Evolutionary conservation across 345 rosid genomes (phyloP).

Genomic region (Citrus mangshanensis): DNA sequence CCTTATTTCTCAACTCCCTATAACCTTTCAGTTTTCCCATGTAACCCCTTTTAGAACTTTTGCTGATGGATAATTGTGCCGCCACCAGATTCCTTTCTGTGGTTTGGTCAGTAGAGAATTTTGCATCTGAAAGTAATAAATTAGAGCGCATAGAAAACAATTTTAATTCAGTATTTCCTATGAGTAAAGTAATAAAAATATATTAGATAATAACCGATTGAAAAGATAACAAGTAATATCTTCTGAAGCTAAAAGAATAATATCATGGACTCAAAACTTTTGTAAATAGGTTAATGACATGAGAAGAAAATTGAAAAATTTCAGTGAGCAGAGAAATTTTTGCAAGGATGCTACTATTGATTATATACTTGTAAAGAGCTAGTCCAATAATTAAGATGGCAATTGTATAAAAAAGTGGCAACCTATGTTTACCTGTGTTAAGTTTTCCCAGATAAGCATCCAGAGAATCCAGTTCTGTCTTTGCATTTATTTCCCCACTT

Average conservation of each 20-base stretch:
- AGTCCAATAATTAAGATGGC: not conserved
- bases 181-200: not conserved
- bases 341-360: not conserved
- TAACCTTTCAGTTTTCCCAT: constrained; percentile 22
- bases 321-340: not conserved
- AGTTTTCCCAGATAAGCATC: constrained; percentile 61
- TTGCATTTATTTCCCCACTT: constrained; percentile 21
- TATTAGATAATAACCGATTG: not conserved
- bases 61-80: constrained; percentile 21
- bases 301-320: not conserved
- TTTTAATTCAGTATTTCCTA: not conserved
- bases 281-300: not conserved
- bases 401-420: not conserved
- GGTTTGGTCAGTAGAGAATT: constrained; percentile 18
- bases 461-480: constrained; percentile 37
- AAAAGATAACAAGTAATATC: not conserved
- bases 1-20: constrained; percentile 16
- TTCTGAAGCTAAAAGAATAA: not conserved
- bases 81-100: constrained; percentile 16
- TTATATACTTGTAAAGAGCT: not conserved
- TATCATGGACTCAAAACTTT: not conserved
- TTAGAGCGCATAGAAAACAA: not conserved
- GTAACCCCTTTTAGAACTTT: constrained; percentile 17
- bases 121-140: constrained; percentile 28
- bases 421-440: constrained; percentile 29